Evolutionary conservation across 352 stramenopile species (phyloP).

Genomic region (Pythium angustatum): DNA sequence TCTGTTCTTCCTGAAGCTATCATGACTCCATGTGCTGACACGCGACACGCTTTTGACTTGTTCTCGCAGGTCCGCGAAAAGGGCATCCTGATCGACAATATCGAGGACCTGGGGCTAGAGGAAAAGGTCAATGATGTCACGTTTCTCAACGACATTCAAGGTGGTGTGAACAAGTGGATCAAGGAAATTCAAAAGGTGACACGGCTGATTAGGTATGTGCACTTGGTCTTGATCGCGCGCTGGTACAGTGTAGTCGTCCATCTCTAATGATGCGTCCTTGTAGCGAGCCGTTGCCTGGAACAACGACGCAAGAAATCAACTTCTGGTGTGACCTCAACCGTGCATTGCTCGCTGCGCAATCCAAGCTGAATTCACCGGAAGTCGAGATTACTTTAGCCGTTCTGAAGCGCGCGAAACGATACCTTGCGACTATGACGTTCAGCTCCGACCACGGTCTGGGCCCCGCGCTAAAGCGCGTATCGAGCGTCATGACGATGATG

Average conservation of each 20-base stretch:
- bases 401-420: slow-evolving; percentile 91
- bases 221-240: background rate
- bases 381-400: slow-evolving; percentile 91
- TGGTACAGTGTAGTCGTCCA: background rate
- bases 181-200: slow-evolving; percentile 96
- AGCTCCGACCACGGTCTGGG: slow-evolving; percentile 88
- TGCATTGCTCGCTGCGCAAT: slow-evolving; percentile 82
- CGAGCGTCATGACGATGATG: slow-evolving; percentile 91
- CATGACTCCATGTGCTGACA: background rate
- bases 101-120: slow-evolving; percentile 78
- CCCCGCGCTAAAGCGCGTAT: slow-evolving; percentile 81
- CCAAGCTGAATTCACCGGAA: slow-evolving; percentile 86
- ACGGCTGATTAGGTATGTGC: slow-evolving; percentile 63
- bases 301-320: slow-evolving; percentile 93
- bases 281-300: slow-evolving; percentile 83
- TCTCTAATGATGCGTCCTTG: background rate
- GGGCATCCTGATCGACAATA: slow-evolving; percentile 68
- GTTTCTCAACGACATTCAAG: slow-evolving; percentile 88
- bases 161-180: slow-evolving; percentile 93
- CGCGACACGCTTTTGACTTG: background rate
- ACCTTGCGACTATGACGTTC: slow-evolving; percentile 90
- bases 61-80: slow-evolving; percentile 59
- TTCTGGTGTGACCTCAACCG: slow-evolving; percentile 94
- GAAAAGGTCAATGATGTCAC: slow-evolving; percentile 82
- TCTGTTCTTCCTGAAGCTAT: background rate